These are phyloP conservation scores for Claviceps capensis DNA, from an alignment of 2,329 filamentous ascomycete genomes.

Conservation along the genomic window DNA sequence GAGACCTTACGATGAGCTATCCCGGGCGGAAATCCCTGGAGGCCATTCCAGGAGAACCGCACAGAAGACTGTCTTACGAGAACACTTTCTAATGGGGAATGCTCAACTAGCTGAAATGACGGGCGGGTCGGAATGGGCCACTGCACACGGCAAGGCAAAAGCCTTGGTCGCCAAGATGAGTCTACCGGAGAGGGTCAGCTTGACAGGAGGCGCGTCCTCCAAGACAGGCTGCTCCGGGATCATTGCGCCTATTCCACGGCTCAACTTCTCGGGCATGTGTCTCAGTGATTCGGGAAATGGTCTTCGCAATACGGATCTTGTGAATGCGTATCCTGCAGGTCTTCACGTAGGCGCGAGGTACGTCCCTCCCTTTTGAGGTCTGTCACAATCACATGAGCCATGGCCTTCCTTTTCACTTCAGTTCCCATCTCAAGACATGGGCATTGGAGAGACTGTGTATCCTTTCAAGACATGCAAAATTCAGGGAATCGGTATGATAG, in stretches of 20 bases:
- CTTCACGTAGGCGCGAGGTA: conserved; percentile 27
- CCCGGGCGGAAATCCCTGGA: too few species aligned
- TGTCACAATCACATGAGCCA: too few species aligned
- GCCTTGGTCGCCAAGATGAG: conserved; percentile 60
- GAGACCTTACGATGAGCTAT: neutral
- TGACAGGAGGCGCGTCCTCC: conserved; percentile 56
- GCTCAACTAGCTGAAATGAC: conserved; percentile 30
- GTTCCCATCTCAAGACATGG: too few species aligned
- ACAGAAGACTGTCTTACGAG: too few species aligned
- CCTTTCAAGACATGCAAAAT: too few species aligned
- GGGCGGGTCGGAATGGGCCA: conserved; percentile 47
- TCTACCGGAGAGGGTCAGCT: conserved; percentile 62
- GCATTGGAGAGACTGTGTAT: too few species aligned
- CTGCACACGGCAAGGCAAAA: conserved; percentile 52
- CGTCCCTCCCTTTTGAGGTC: neutral
- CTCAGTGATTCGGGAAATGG: conserved; percentile 31
- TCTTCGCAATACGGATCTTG: conserved; percentile 27
- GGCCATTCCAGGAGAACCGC: too few species aligned
- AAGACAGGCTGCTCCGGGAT: conserved; percentile 35
- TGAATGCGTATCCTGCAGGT: conserved; percentile 27
- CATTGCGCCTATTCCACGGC: conserved; percentile 22
- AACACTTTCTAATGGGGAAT: too few species aligned
- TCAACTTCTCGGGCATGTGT: conserved; percentile 31
- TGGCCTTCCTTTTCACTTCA: too few species aligned
- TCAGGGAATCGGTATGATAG: neutral